phyloP scores from a whole-genome alignment of 768 basidiomycete genomes.

The Tulasnella sp. region DNA sequence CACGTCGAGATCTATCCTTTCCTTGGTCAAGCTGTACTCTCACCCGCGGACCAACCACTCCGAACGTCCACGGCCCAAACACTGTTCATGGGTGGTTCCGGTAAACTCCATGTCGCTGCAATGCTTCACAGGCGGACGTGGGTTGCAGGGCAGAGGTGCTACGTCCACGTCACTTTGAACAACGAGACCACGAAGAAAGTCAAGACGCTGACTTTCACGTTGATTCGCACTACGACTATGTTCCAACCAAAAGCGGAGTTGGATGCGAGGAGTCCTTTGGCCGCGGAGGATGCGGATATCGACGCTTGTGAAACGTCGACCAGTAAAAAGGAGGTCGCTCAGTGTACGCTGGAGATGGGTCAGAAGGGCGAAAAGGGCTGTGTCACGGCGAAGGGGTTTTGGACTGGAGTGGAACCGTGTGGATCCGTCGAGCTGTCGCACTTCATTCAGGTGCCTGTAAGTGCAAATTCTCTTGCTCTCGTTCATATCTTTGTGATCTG shows the following conservation, averaged over 20 bases:
- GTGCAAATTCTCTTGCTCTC: slow-evolving; percentile 40
- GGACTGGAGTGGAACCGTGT: slow-evolving; percentile 74
- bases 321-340: slow-evolving; percentile 64
- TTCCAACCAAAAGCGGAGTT: slow-evolving; percentile 60
- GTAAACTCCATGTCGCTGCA: slow-evolving; percentile 67
- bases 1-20: slow-evolving; percentile 73
- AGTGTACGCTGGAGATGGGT: slow-evolving; percentile 66
- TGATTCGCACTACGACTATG: slow-evolving; percentile 66
- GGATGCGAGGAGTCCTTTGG: slow-evolving; percentile 46
- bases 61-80: slow-evolving; percentile 58
- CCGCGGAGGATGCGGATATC: slow-evolving; percentile 47
- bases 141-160: slow-evolving; percentile 81
- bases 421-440: slow-evolving; percentile 67
- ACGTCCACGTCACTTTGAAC: slow-evolving; percentile 62
- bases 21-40: slow-evolving; percentile 51
- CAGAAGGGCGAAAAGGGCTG: slow-evolving; percentile 65
- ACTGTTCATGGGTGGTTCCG: slow-evolving; percentile 65
- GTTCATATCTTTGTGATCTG: slow-evolving; percentile 1
- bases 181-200: slow-evolving; percentile 73
- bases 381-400: slow-evolving; percentile 86
- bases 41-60: slow-evolving; percentile 62
- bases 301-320: slow-evolving; percentile 69
- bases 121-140: slow-evolving; percentile 72
- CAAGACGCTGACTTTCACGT: slow-evolving; percentile 63
- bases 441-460: slow-evolving; percentile 73